A percentile compares a stretch with the other conserved stretches of the same genome.
These are phyloP conservation scores for Esteya vermicola DNA, from an alignment of 2,329 filamentous ascomycete species.

Conservation along the genomic window DNA sequence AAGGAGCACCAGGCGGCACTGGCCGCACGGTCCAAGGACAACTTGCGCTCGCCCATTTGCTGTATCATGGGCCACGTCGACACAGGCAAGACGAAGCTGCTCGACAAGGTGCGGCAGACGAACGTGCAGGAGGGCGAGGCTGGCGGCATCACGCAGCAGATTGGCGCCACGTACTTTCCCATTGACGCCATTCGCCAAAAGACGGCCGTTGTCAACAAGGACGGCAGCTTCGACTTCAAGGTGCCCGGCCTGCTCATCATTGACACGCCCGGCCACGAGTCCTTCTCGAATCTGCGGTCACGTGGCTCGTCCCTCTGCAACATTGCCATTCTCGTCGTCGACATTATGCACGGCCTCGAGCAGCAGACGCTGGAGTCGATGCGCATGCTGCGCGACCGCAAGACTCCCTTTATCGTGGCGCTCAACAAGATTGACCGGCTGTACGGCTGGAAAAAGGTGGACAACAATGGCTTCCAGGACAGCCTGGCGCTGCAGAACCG, in stretches of 20 bases:
- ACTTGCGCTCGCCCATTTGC: conserved; percentile 94
- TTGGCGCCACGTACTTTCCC: conserved; percentile 98
- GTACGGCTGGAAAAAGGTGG: conserved; percentile 96
- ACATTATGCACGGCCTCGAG: conserved; percentile 99
- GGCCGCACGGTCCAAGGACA: conserved; percentile 81
- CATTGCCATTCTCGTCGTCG: conserved; percentile 96
- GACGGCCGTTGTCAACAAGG: conserved; percentile 82
- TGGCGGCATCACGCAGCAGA: conserved; percentile 98
- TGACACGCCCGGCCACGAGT: conserved; percentile 98
- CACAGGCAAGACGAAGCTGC: conserved; percentile 98
- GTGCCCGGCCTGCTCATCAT: conserved; percentile 93
- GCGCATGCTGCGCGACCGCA: conserved; percentile 79
- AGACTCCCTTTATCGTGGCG: conserved; percentile 96
- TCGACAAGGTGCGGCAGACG: conserved; percentile 96
- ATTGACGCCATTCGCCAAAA: conserved; percentile 81
- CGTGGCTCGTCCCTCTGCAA: conserved; percentile 97
- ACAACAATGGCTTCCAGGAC: conserved; percentile 97
- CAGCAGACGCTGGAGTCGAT: conserved; percentile 96
- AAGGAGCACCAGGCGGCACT: conserved; percentile 84
- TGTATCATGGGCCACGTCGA: conserved; percentile 99
- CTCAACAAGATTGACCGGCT: conserved; percentile 99
- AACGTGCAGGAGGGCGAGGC: conserved; percentile 99
- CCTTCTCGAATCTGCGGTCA: conserved; percentile 94
- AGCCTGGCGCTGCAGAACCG: conserved; percentile 82
- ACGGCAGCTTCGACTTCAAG: conserved; percentile 88